A percentile compares a stretch with the other conserved stretches of the same genome.
phyloP scores from a whole-genome alignment of 345 rosid species.

The Moricandia moricandioides region DNA sequence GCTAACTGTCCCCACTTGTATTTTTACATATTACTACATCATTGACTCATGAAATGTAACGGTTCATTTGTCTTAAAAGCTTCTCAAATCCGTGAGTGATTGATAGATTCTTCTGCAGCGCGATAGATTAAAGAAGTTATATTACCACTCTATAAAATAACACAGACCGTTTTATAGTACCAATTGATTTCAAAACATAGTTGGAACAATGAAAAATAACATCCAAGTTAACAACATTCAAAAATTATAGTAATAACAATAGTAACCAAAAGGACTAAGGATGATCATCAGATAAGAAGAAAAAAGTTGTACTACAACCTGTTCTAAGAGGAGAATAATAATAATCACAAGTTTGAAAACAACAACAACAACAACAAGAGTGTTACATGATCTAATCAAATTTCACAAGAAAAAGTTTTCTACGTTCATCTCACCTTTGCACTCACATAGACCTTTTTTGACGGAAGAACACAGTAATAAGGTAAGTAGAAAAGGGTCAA shows the following conservation, averaged over 20 bases:
- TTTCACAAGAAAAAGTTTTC: slow-evolving; percentile 6
- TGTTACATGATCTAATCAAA: slow-evolving; percentile 30
- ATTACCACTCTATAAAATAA: no score
- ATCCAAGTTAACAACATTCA: neutral
- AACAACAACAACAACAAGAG: slow-evolving; percentile 6
- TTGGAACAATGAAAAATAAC: neutral
- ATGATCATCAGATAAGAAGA: slow-evolving; percentile 19
- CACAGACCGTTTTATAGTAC: neutral
- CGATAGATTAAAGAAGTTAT: no score
- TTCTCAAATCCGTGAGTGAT: neutral
- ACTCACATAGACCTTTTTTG: neutral
- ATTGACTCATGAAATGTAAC: neutral
- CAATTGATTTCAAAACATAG: neutral
- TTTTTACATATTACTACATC: neutral
- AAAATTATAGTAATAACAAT: neutral
- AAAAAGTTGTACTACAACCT: neutral
- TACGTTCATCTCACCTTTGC: slow-evolving; percentile 10
- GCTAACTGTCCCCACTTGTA: slow-evolving; percentile 79
- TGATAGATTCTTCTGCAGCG: no score
- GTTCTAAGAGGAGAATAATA: slow-evolving; percentile 24
- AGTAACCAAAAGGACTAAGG: slow-evolving; percentile 12
- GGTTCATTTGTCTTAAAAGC: neutral
- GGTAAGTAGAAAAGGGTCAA: neutral
- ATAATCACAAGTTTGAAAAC: slow-evolving; percentile 31
- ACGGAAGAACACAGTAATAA: slow-evolving; percentile 10